Percentiles rank a stretch among this genome's conserved stretches.
phyloP scores from a whole-genome alignment of 306 rosid species.

The Phaseolus lunatus region DNA sequence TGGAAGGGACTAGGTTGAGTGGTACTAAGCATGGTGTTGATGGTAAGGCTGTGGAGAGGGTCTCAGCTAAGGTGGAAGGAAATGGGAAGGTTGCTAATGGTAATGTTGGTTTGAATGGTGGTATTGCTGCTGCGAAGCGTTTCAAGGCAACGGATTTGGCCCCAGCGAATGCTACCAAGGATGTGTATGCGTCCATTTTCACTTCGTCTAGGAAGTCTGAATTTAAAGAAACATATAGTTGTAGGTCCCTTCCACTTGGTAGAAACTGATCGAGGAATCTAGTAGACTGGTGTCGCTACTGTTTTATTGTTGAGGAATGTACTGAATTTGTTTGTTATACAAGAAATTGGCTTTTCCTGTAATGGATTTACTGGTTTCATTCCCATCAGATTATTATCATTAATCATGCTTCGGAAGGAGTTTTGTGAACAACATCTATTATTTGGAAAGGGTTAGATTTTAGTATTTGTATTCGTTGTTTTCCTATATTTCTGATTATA shows the following conservation, averaged over 20 bases:
- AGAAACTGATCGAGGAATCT: constrained; percentile 64
- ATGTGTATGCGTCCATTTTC: constrained; percentile 88
- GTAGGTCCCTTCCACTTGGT: constrained; percentile 96
- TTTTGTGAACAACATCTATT: constrained; percentile 2
- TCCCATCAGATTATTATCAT: neutral
- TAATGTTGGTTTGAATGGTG: constrained; percentile 51
- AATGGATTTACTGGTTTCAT: constrained; percentile 8
- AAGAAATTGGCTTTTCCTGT: constrained; percentile 23
- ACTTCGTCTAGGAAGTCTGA: constrained; percentile 82
- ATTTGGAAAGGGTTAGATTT: constrained; percentile 4
- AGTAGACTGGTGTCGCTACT: constrained; percentile 4
- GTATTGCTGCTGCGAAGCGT: constrained; percentile 62
- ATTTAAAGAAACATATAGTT: constrained; percentile 76
- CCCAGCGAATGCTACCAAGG: constrained; percentile 79
- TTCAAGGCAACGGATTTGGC: constrained; percentile 79
- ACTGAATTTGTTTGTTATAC: constrained; percentile 17
- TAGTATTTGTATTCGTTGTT: neutral
- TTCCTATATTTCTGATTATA: constrained; percentile 7
- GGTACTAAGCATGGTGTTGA: constrained; percentile 82
- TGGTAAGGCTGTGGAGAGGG: constrained; percentile 63
- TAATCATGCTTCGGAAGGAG: constrained; percentile 7
- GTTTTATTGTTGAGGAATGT: constrained; percentile 21
- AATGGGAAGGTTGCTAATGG: constrained; percentile 59
- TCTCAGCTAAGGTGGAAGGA: constrained; percentile 57
- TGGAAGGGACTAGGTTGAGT: constrained; percentile 60